These are phyloP conservation scores for Sideroxylon spinosum DNA, from an alignment of 179 eudicot genomes.

Conservation along the genomic window DNA sequence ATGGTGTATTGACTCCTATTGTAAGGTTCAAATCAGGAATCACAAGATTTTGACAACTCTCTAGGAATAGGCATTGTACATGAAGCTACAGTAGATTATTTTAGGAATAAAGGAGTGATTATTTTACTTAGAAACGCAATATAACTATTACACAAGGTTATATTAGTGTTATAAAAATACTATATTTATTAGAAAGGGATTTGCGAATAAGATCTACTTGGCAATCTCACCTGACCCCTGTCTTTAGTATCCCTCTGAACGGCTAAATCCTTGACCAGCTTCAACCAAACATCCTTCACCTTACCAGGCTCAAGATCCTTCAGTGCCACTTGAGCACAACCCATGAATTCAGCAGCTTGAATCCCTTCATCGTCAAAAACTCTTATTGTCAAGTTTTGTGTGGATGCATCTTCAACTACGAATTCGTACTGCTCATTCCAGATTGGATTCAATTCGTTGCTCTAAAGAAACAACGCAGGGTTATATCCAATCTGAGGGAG, in stretches of 20 bases:
- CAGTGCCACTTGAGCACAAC: slow-evolving; percentile 45
- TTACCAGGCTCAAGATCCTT: slow-evolving; percentile 57
- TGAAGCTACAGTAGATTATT: no score
- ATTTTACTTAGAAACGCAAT: no score
- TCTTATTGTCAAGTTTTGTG: slow-evolving; percentile 54
- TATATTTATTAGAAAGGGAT: neutral
- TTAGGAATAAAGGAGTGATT: neutral
- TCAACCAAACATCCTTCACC: slow-evolving; percentile 56
- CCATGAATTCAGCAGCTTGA: slow-evolving; percentile 53
- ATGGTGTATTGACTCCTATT: no score
- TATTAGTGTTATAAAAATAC: no score
- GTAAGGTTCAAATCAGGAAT: no score
- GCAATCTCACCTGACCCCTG: slow-evolving; percentile 49
- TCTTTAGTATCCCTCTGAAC: slow-evolving; percentile 56
- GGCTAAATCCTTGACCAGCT: slow-evolving; percentile 53
- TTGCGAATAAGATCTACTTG: neutral
- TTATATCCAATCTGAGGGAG: no score
- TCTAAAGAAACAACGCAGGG: slow-evolving; percentile 24
- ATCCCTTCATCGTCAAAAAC: slow-evolving; percentile 63
- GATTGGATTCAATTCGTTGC: slow-evolving; percentile 56
- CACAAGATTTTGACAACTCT: no score
- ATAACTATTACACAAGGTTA: no score
- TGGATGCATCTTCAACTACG: slow-evolving; percentile 55
- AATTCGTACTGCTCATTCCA: slow-evolving; percentile 71
- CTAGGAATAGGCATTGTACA: no score